phyloP scores from a whole-genome alignment of 768 basidiomycete species.

The Lactifluus echinatus region DNA sequence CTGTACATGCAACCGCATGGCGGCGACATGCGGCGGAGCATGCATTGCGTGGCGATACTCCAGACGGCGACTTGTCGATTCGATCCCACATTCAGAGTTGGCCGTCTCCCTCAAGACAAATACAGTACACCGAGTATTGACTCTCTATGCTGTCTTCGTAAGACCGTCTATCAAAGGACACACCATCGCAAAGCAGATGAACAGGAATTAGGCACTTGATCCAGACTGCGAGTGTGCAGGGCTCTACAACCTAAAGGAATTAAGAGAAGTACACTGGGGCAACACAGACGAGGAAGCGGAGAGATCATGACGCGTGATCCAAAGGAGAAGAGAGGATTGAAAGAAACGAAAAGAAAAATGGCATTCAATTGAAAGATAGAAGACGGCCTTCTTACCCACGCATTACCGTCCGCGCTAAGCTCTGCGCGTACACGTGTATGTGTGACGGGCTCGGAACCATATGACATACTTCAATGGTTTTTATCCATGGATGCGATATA shows the following conservation, averaged over 20 bases:
- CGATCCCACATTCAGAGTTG: no score
- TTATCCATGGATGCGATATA: constrained; percentile 69
- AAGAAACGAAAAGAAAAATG: neutral
- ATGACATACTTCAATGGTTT: constrained; percentile 76
- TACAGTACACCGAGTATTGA: neutral
- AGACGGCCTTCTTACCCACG: constrained; percentile 3
- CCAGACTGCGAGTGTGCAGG: neutral
- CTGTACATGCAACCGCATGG: neutral
- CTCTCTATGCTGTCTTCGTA: neutral
- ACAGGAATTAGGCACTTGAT: neutral
- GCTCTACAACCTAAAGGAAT: neutral
- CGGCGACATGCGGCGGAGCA: neutral
- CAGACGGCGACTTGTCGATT: neutral
- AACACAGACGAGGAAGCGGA: neutral
- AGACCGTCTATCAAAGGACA: neutral
- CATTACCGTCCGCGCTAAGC: constrained; percentile 3
- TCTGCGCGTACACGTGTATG: constrained; percentile 44
- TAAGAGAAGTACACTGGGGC: constrained; percentile 1
- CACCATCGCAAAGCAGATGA: neutral
- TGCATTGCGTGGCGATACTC: neutral
- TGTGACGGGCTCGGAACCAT: constrained; percentile 54
- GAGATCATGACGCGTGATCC: neutral
- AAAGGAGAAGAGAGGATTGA: neutral
- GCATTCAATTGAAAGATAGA: neutral
- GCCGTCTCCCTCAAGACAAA: no score